Evolutionary conservation across 2,329 filamentous ascomycete genomes (phyloP).

Genomic region (Cladophialophora chaetospira): DNA sequence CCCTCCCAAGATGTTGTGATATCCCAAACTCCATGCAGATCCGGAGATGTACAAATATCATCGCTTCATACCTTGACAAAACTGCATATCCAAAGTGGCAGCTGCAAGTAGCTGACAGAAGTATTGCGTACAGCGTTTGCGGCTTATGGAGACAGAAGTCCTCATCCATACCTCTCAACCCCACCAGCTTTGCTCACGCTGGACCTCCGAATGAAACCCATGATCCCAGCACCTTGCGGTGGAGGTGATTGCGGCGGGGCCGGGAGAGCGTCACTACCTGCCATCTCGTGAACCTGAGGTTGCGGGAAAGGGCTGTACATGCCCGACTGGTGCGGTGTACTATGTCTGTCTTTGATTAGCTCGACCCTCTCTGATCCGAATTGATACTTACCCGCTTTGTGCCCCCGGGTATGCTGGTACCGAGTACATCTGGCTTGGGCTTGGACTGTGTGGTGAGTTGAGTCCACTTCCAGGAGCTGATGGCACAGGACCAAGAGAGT

Average conservation of each 20-base stretch:
- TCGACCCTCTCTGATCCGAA: neutral
- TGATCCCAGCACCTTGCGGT: constrained; percentile 6
- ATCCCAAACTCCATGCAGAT: too few species aligned
- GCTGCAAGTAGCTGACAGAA: too few species aligned
- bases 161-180: constrained; percentile 27
- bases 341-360: neutral
- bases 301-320: constrained; percentile 3
- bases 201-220: constrained; percentile 20
- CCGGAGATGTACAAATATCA: too few species aligned
- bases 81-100: too few species aligned
- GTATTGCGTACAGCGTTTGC: too few species aligned
- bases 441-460: constrained; percentile 11
- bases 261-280: constrained; percentile 8
- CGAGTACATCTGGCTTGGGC: constrained; percentile 16
- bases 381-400: constrained; percentile 15
- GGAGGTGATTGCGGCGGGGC: neutral
- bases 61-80: too few species aligned
- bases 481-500: constrained; percentile 10
- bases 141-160: too few species aligned
- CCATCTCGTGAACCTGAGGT: constrained; percentile 20
- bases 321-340: constrained; percentile 10
- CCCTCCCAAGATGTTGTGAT: too few species aligned
- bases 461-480: constrained; percentile 2
- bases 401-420: constrained; percentile 14
- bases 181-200: constrained; percentile 17